phyloP scores from a whole-genome alignment of 129 eudicot genomes.

The carrot (Daucus carota) region DNA sequence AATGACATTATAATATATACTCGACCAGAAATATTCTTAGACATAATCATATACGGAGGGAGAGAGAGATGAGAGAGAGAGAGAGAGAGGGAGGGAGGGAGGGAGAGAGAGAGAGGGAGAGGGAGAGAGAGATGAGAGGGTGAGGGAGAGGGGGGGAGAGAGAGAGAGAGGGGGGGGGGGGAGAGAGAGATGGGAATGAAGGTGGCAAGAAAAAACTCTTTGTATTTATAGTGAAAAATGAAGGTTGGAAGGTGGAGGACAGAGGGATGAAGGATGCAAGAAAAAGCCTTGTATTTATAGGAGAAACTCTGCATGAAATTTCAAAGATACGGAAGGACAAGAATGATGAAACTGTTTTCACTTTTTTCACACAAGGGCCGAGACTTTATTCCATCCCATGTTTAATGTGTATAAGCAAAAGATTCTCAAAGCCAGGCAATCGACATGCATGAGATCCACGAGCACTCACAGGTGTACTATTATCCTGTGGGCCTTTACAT shows the following conservation, averaged over 20 bases:
- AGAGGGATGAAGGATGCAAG: background rate
- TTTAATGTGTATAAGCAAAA: background rate
- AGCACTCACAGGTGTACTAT: background rate
- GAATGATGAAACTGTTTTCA: background rate
- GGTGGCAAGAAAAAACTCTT: background rate
- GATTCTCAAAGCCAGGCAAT: background rate
- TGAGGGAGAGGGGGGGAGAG: background rate
- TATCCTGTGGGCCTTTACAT: slow-evolving; percentile 5
- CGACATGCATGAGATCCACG: background rate
- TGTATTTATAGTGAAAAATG: background rate
- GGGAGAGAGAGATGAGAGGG: background rate
- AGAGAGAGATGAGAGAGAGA: background rate
- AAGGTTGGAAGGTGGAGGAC: no score
- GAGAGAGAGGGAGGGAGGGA: slow-evolving; percentile 10
- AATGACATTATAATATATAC: slow-evolving; percentile 18
- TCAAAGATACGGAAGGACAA: slow-evolving; percentile 34
- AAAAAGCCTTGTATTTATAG: background rate
- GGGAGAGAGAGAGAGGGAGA: background rate
- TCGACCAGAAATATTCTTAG: slow-evolving; percentile 16
- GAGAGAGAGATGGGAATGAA: background rate
- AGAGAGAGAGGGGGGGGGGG: slow-evolving; percentile 8
- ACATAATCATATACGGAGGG: slow-evolving; percentile 22
- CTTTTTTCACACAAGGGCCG: background rate
- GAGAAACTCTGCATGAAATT: background rate
- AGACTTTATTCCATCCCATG: slow-evolving; percentile 9